Base-by-base conservation (phyloP, 2,329 filamentous ascomycete genomes). In the Bimuria novae-zelandiae region DNA sequence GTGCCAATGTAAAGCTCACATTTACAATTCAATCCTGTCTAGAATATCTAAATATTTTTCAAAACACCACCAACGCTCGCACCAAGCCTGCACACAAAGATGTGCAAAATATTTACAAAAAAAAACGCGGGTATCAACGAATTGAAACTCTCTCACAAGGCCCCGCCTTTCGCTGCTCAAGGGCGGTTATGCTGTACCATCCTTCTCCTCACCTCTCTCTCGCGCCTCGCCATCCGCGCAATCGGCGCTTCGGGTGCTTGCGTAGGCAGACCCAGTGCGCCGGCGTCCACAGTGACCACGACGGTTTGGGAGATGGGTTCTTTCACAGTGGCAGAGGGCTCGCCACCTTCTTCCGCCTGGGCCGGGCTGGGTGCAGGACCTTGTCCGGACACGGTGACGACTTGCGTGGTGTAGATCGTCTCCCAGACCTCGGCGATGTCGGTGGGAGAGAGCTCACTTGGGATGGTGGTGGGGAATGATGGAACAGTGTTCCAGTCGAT, bases 211-310 rank as follows among this genome's bases (percentile, higher is more conserved):
- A 49, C 21, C 8, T n/a, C 37, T 17, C 39, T 39, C 11, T 27
- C 49, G 22, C 47, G 49, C 35, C 53, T 45, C 32, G 29, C 50
- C 50, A 19, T 25, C 27, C 49, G 36, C 16, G 32, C 23, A 19
- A 29, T 35, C 16, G 29, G 17, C 19, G 21, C 29, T 2, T 10
- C 43, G 8, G 43, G 43, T 8, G 21, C 27, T 14, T 23, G 23
- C 30, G 52, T 49, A 8, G 48, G 21, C 23, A n/a, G 36, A 10
- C 27, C 35, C 4, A 19, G 8, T 1, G 30, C 19, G 6, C 3
- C 27, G 22, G 6, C 30, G 8, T 27, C 5, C 14, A 50, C 48
- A 1, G 48, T 55, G 16, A 48, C 43, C 7, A 33, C 7, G 21
- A 47, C 41, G 1, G 52, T 50, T 23, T 46, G 42, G 2, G 6